phyloP scores from a whole-genome alignment of 2,329 filamentous ascomycete species.

The Pseudogymnoascus pannorum region DNA sequence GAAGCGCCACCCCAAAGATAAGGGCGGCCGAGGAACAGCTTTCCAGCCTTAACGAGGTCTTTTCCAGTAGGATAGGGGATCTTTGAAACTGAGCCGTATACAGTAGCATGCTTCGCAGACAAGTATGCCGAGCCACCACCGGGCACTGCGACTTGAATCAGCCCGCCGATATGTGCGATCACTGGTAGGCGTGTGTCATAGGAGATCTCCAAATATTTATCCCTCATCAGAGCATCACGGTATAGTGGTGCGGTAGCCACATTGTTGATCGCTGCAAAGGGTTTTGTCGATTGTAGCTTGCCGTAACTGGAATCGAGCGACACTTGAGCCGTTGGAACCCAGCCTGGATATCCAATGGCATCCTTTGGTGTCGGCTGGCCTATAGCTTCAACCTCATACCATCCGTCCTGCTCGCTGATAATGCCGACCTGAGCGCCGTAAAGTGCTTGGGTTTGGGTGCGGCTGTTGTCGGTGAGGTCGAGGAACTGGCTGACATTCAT shows the following conservation, averaged over 20 bases:
- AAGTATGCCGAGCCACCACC: not conserved
- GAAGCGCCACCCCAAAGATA: not conserved
- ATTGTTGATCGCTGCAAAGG: not conserved
- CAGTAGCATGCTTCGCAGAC: not conserved
- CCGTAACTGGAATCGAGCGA: not conserved
- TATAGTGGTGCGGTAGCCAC: not conserved
- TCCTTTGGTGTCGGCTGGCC: not conserved
- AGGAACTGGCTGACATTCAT: not conserved
- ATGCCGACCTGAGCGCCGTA: not conserved
- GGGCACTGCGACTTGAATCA: not conserved
- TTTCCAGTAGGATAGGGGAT: not conserved
- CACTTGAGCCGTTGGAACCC: not conserved
- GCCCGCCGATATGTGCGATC: not conserved
- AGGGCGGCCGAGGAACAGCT: not conserved
- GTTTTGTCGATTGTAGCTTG: not conserved
- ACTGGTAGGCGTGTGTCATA: not conserved
- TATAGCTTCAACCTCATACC: not conserved
- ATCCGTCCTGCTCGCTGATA: constrained; percentile 1
- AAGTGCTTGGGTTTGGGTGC: not conserved
- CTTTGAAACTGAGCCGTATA: not conserved
- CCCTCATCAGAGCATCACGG: not conserved
- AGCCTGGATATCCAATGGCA: not conserved
- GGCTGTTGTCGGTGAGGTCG: not conserved
- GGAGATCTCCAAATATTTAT: not conserved
- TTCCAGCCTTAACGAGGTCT: not conserved